Base-by-base conservation (phyloP, 139 green algal genomes). In the Tetradesmus obliquus region DNA sequence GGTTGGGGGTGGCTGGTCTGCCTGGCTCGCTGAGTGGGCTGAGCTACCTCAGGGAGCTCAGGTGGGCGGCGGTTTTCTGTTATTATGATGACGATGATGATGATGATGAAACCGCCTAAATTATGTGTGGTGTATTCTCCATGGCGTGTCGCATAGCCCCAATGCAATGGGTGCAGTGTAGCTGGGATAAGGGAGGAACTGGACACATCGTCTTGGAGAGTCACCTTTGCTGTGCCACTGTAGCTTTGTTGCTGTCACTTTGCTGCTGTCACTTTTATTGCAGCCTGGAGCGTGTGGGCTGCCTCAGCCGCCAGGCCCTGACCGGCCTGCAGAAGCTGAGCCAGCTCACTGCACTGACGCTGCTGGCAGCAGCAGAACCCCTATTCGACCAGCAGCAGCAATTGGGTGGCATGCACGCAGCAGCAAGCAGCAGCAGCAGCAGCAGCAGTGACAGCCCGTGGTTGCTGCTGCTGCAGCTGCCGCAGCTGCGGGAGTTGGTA, bases 351-450 rank as follows among this genome's bases (percentile, higher is more conserved):
- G 71, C 71, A 19, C 69, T 90, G 17, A 90, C 86, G 10, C 20
- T 90, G 5, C 57, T 90, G n/a, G n/a, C 53, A 84, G 53, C 86
- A 84, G 86, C 86, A 72, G 86, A 90, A 7, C 51, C 54, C 3
- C 10, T 55, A 22, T 71, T 84, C 5, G 32, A 12, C 2, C 80
- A 85, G 10, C 80, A 22, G 51, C 80, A 85, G 80, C 80, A 32
- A 7, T 22, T 3, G 80, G 80, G 51, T 24, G 80, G 51, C 80
- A 57, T 19, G 51, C 13, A 24, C 6, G 80, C 51, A 62, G 51
- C 80, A 58, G 80, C 80, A 45, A 62, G 84, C 84, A 13, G 84
- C 85, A 51, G 62, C 85, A 87, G 82, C 82, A 72, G 82, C n/a
- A 79, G 57, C 84, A 79, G 84, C 84, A 79, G 83, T 7, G 32